These are phyloP conservation scores for Grosmannia clavigera DNA, from an alignment of 2,329 filamentous ascomycete species.

Conservation along the genomic window DNA sequence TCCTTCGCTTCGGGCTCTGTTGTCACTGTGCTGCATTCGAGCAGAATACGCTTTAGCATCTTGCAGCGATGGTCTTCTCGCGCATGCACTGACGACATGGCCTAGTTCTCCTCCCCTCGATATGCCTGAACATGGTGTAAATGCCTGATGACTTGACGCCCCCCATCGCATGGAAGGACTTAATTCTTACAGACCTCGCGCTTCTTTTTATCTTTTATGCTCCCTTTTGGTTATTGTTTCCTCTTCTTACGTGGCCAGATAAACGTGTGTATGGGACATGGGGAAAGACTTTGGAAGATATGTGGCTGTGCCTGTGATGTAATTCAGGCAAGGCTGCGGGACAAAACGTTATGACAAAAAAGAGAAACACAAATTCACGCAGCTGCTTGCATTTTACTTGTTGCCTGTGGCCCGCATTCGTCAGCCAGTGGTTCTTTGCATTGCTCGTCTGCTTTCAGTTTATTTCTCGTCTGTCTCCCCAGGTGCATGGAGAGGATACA, in stretches of 20 bases:
- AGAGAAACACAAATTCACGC: background rate
- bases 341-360: conserved; percentile 4
- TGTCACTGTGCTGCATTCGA: background rate
- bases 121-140: conserved; percentile 14
- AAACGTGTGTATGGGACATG: conserved; percentile 4
- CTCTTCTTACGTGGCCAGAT: conserved; percentile 5
- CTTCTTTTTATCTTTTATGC: conserved; percentile 1
- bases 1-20: background rate
- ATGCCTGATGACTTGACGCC: conserved; percentile 15
- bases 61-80: background rate
- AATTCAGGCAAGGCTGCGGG: conserved; percentile 5
- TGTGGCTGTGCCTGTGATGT: conserved; percentile 3
- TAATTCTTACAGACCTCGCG: conserved; percentile 12
- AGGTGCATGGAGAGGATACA: conserved; percentile 3
- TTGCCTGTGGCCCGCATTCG: background rate
- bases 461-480: background rate
- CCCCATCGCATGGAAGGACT: conserved; percentile 13
- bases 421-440: background rate
- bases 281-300: conserved; percentile 3
- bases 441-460: background rate
- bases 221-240: conserved; percentile 1
- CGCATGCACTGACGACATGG: background rate
- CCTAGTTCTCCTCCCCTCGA: conserved; percentile 5
- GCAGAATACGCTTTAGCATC: background rate
- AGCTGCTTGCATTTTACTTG: background rate